Conservation (phyloP, 2,329 filamentous ascomycete genomes). For the Cladophialophora bantiana region DNA sequence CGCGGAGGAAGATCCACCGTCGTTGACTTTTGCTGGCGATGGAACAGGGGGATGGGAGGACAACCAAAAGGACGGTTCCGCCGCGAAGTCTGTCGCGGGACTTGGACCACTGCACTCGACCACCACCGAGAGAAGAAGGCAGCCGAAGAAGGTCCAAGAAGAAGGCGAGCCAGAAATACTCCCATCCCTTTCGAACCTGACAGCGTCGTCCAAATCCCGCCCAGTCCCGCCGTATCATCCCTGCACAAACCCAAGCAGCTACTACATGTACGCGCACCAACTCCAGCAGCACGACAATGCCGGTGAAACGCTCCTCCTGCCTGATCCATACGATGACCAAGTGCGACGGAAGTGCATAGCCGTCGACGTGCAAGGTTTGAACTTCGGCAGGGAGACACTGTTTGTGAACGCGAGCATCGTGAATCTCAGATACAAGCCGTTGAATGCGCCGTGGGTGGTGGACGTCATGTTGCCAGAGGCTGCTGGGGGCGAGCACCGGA, state of each 20-base stretch:
- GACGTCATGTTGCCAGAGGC: slow-evolving; percentile 55
- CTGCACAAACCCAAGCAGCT: slow-evolving; percentile 1
- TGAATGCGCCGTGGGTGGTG: slow-evolving; percentile 63
- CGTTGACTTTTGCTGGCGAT: neutral
- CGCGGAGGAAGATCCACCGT: too few species aligned
- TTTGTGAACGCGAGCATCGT: slow-evolving; percentile 67
- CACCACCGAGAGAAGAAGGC: too few species aligned
- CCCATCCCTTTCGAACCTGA: too few species aligned
- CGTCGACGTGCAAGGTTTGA: slow-evolving; percentile 49
- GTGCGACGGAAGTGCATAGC: slow-evolving; percentile 37
- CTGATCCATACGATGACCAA: slow-evolving; percentile 14
- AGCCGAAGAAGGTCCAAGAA: too few species aligned
- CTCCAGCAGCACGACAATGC: neutral
- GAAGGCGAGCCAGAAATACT: neutral
- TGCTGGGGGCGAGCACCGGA: neutral
- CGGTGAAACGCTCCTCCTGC: slow-evolving; percentile 13
- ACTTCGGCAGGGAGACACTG: slow-evolving; percentile 59
- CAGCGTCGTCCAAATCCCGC: neutral
- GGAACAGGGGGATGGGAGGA: neutral
- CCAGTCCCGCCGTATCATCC: neutral
- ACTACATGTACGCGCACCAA: neutral
- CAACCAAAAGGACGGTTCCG: neutral
- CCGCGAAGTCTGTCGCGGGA: neutral
- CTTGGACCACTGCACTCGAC: too few species aligned
- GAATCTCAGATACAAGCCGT: slow-evolving; percentile 56